Base-by-base conservation (phyloP, 1,139 yeast genomes). In the Eremothecium cymbalariae region DNA sequence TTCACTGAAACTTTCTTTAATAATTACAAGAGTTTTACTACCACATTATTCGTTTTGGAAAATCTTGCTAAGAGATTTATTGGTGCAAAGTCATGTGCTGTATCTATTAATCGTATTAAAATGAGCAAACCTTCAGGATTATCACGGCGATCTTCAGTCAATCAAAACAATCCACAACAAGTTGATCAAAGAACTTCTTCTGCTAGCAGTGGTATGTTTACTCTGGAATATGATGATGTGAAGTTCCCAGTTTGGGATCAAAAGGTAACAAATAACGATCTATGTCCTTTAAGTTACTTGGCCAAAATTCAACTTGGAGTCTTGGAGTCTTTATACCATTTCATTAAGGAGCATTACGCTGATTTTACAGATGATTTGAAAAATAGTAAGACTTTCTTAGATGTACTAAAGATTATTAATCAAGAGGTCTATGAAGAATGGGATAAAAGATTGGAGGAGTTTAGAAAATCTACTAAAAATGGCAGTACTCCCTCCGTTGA, bases 231-330 rank as follows among this genome's bases (percentile, higher is more conserved):
- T 15, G 23, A 31, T 8, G 32, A 26, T 11, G 33, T 42, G 4
- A 42, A 43, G 4, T 58, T 61, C 37, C 66, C 67, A 4, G 55
- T 57, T 12, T 80, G 88, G 88, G 65, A 62, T 31, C 40, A 51
- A 2, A 45, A 53, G 9, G 47, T 60, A 6, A 37, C 39, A 4
- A 44, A 52, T 24, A 52, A 57, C 16, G 55, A 57, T 4, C 53
- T 57, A 2, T 45, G 65, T 16, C 73, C 72, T 38, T 32, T 32
- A 3, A 20, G 74, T 51, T 64, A 70, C 62, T 65, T 76, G 55
- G 70, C 77, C 46, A 70, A 79, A 53, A 82, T 86, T 36, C 95
- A 86, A 51, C 70, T 81, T 36, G 94, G 94, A 33, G 76, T 86
- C 28, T 64, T 86, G 43, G 94, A 84, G 52, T 84, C 86, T 1